These are phyloP conservation scores for Quercus glauca DNA, from an alignment of 306 rosid species.

Conservation along the genomic window DNA sequence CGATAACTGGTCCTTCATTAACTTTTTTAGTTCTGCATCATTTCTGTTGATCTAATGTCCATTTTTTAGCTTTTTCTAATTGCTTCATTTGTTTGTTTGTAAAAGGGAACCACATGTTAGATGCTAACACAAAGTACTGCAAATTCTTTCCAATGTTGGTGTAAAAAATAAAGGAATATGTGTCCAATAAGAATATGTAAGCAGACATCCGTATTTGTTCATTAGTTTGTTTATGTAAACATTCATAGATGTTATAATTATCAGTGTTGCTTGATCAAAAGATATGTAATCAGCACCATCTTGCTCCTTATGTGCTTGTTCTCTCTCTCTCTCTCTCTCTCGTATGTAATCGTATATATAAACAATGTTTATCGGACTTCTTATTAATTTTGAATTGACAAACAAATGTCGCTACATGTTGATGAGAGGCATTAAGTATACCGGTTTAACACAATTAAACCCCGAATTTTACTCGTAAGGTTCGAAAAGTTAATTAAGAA, in stretches of 20 bases:
- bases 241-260: neutral
- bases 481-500: neutral
- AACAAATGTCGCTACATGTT: neutral
- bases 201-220: neutral
- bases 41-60: neutral
- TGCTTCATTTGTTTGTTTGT: too few relatives aligned
- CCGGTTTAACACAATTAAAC: neutral
- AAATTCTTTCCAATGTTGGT: too few relatives aligned
- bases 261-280: neutral
- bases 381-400: neutral
- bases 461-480: neutral
- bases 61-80: neutral
- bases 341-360: too few relatives aligned
- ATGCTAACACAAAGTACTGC: too few relatives aligned
- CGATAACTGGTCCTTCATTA: neutral
- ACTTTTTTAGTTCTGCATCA: neutral
- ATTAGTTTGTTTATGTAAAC: neutral
- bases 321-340: neutral
- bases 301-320: neutral
- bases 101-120: too few relatives aligned
- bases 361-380: too few relatives aligned
- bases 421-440: neutral
- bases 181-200: neutral
- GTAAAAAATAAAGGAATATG: neutral
- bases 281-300: neutral